Conservation (phyloP, 257 asterid genomes). For the Solanum lycopersicoides region DNA sequence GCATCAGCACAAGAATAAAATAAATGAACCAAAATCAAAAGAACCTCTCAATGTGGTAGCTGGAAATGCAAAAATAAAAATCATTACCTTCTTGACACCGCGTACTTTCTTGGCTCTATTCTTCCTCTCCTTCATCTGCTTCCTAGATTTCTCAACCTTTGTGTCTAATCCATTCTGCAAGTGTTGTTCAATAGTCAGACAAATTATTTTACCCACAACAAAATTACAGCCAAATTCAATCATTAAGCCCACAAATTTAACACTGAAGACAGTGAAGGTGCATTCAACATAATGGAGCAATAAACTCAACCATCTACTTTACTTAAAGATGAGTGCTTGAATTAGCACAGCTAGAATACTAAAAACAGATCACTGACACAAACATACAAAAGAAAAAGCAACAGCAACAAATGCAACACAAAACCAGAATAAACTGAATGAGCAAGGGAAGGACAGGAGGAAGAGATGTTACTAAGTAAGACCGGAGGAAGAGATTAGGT, state of each 20-base stretch:
- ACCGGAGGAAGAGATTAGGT: neutral
- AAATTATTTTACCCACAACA: neutral
- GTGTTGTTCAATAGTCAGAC: neutral
- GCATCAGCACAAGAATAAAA: neutral
- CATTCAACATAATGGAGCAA: neutral
- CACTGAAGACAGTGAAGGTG: neutral
- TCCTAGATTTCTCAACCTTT: constrained; percentile 28
- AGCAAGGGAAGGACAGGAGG: neutral
- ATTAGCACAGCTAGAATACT: neutral
- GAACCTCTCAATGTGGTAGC: neutral
- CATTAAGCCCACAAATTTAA: neutral
- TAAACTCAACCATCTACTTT: neutral
- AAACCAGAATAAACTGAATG: neutral
- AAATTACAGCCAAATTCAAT: neutral
- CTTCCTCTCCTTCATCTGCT: constrained; percentile 25
- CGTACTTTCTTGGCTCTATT: constrained; percentile 25
- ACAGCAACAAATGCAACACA: neutral
- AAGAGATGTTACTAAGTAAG: neutral
- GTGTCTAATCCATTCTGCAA: constrained; percentile 25
- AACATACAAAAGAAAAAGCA: neutral
- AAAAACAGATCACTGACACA: neutral
- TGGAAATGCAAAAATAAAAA: neutral
- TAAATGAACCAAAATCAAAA: neutral
- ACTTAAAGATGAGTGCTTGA: neutral
- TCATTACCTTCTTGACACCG: constrained; percentile 20